Evolutionary conservation across 2,329 filamentous ascomycete genomes (phyloP), one percentile per base, ranked within the genome.

Genomic region (Cyanodermella asteris): DNA sequence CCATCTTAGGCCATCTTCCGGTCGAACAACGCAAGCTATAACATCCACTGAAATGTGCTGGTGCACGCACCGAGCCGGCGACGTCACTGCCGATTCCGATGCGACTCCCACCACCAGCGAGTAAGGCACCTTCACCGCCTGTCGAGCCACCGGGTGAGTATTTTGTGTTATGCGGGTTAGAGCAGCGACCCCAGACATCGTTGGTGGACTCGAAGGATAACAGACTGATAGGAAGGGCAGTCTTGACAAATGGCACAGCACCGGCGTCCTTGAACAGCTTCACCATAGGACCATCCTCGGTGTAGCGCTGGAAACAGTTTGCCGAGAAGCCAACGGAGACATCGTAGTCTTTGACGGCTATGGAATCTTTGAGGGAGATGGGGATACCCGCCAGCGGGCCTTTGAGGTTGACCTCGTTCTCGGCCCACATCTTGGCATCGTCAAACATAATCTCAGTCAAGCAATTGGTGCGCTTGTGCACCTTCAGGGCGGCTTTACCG

Each of bases 11-110:
- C 80, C 82, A 93, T 9, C 82, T 63, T 2, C 84, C 82, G 2
- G 77, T 90, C 3, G 76, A 82, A 50, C 82, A 91, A 18, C 76
- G 68, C 13, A 93, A 52, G 11, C 74, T 73, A 47, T 91, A 93
- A 43, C 84, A 78, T 6, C 82, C 82, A 3, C 75, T 75, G 53
- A 81, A 93, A 38, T 91, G 80, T 5, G 82, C 84, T 0, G 82
- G 84, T 2, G 65, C 72, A 26, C 82, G 64, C 5, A 93, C 81
- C 10, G 76, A 87, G 16, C 84, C 82, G 9, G 81, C 82, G 10
- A 93, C 81, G 46, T 91, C 82, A 23, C 74, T 82, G 7, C 82
- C 84, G 35, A 93, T 73, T 20, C 82, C 82, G 31, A 93, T 90
- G 19, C 81, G 62, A 22, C 78, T 80, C 18, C 71, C 72, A 17